Conservation (phyloP, 2,329 filamentous ascomycete species). For the Periconia macrospinosa region DNA sequence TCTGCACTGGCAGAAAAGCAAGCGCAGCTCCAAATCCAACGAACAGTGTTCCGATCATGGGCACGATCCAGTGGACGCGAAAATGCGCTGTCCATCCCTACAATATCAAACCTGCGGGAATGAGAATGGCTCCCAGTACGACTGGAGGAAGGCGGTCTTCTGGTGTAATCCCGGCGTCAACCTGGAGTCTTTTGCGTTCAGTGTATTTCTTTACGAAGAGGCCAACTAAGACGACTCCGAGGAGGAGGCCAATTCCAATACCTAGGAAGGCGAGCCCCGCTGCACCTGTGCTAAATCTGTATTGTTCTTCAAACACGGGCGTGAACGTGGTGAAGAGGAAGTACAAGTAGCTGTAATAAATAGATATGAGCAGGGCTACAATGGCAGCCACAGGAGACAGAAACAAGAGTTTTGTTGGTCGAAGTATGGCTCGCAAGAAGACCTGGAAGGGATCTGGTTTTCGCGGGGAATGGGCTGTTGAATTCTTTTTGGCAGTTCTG, state of each 20-base stretch:
- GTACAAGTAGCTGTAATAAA: background rate
- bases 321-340: conserved; percentile 1
- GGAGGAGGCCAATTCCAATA: too few species aligned
- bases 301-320: conserved; percentile 1
- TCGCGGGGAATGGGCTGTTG: too few species aligned
- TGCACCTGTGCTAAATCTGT: background rate
- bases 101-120: conserved; percentile 5
- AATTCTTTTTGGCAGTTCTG: background rate
- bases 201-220: too few species aligned
- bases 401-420: background rate
- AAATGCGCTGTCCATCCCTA: conserved; percentile 5
- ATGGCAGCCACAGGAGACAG: background rate
- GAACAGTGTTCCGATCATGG: conserved; percentile 5
- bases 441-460: conserved; percentile 2
- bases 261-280: background rate
- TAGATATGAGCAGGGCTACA: background rate
- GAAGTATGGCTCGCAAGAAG: background rate
- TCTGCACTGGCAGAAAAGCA: conserved; percentile 4
- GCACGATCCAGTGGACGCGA: conserved; percentile 5
- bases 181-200: too few species aligned
- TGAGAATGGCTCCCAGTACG: background rate
- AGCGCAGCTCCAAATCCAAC: conserved; percentile 3
- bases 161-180: too few species aligned
- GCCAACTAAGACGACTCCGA: too few species aligned
- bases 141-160: conserved; percentile 3